Conservation (phyloP, 2,329 filamentous ascomycete species). For the Grosmannia clavigera region DNA sequence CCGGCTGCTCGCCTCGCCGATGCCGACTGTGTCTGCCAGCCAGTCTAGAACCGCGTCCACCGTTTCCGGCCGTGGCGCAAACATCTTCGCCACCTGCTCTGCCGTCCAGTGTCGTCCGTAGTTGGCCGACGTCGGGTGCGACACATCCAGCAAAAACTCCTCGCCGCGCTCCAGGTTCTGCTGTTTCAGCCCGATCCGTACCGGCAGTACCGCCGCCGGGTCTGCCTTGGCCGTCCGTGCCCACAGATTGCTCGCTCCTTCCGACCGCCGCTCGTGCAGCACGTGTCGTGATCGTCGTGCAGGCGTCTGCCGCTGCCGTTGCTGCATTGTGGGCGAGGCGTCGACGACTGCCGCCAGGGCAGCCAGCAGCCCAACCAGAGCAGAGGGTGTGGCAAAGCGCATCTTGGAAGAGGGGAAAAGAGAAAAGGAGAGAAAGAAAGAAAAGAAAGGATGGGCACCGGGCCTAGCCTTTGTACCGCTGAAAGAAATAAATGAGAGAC, state of each 20-base stretch:
- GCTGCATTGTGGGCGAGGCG: conserved; percentile 11
- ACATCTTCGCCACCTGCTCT: conserved; percentile 28
- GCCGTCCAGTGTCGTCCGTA: conserved; percentile 36
- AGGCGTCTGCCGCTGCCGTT: not conserved
- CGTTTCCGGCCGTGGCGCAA: conserved; percentile 29
- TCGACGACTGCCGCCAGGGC: conserved; percentile 19
- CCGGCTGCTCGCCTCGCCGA: conserved; percentile 21
- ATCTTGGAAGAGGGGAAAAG: not conserved
- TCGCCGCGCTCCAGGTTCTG: conserved; percentile 32
- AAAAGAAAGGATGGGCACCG: not conserved
- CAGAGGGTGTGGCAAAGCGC: not conserved
- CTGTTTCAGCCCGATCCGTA: conserved; percentile 32
- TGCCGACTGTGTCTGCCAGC: conserved; percentile 36
- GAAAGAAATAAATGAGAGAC: not conserved
- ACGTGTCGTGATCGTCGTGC: conserved; percentile 13
- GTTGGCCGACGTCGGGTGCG: conserved; percentile 29
- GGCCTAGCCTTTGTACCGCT: not conserved
- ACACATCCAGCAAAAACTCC: conserved; percentile 28
- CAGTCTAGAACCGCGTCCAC: conserved; percentile 38
- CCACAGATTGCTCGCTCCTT: conserved; percentile 14
- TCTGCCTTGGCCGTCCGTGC: conserved; percentile 13
- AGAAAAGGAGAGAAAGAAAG: not conserved
- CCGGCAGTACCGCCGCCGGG: conserved; percentile 18
- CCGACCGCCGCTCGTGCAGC: conserved; percentile 21
- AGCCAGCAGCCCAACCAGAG: conserved; percentile 11